phyloP scores from a whole-genome alignment of 768 basidiomycete genomes.

The Gyrodon lividus region DNA sequence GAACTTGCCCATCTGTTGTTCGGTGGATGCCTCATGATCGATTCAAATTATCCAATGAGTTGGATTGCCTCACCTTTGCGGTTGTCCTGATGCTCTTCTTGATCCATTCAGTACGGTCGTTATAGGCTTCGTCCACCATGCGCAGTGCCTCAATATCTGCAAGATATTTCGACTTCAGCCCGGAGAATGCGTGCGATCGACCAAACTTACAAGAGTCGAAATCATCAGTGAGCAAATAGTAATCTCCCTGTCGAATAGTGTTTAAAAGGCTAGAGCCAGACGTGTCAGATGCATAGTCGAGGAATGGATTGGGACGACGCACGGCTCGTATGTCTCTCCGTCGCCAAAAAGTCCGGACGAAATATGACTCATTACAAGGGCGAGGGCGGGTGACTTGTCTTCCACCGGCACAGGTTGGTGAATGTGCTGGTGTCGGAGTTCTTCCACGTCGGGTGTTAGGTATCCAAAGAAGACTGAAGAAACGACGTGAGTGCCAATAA shows the following conservation, averaged over 20 bases:
- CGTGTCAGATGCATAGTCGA: conserved; percentile 16
- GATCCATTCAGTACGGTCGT: conserved; percentile 82
- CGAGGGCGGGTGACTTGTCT: conserved; percentile 80
- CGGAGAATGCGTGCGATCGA: neutral
- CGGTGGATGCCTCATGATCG: conserved; percentile 47
- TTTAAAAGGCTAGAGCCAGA: conserved; percentile 54
- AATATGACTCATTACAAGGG: conserved; percentile 74
- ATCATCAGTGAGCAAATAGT: conserved; percentile 86
- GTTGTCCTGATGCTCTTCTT: conserved; percentile 87
- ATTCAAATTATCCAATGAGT: conserved; percentile 66
- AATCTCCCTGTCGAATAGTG: conserved; percentile 73
- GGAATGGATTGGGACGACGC: conserved; percentile 30
- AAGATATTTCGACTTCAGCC: neutral
- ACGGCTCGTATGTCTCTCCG: conserved; percentile 81
- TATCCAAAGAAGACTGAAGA: conserved; percentile 83
- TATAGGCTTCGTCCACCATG: conserved; percentile 89
- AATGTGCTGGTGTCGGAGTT: conserved; percentile 79
- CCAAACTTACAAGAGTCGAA: conserved; percentile 79
- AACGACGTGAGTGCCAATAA: neutral
- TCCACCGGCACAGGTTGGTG: conserved; percentile 82
- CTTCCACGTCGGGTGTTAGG: conserved; percentile 84
- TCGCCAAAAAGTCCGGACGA: conserved; percentile 82
- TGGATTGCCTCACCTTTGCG: conserved; percentile 52
- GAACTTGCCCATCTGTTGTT: conserved; percentile 87
- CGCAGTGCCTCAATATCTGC: conserved; percentile 76